Evolutionary conservation across 768 basidiomycete genomes (phyloP).

Genomic region (Pulveroboletus frians): DNA sequence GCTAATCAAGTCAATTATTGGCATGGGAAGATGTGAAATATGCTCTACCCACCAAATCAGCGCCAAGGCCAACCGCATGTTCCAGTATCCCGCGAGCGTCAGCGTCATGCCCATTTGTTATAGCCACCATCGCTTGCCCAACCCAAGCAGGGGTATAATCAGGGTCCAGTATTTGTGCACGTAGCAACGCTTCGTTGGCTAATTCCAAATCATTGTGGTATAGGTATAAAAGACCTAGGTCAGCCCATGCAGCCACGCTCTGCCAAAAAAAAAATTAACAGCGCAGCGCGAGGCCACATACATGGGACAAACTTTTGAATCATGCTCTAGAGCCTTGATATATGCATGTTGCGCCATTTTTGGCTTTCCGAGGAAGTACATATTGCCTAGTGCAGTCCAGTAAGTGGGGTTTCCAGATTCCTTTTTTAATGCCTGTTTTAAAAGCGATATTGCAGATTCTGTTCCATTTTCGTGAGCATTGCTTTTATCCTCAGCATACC

Average conservation of each 20-base stretch:
- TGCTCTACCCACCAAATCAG: slow-evolving; percentile 46
- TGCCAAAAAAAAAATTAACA: slow-evolving; percentile 25
- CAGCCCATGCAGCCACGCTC: slow-evolving; percentile 79
- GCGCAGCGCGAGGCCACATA: not conserved
- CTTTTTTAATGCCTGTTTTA: slow-evolving; percentile 68
- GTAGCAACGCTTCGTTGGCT: slow-evolving; percentile 79
- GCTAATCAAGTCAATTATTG: slow-evolving; percentile 39
- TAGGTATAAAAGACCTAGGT: slow-evolving; percentile 83
- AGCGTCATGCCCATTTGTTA: slow-evolving; percentile 46
- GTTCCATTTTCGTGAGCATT: slow-evolving; percentile 24
- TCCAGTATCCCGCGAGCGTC: slow-evolving; percentile 69
- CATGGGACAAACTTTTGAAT: slow-evolving; percentile 61
- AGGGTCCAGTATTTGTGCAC: slow-evolving; percentile 88
- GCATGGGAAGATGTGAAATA: not conserved
- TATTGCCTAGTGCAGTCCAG: slow-evolving; percentile 81
- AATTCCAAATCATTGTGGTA: slow-evolving; percentile 73
- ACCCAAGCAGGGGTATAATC: slow-evolving; percentile 88
- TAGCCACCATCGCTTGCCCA: slow-evolving; percentile 76
- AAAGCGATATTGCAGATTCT: slow-evolving; percentile 43
- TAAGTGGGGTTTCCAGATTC: slow-evolving; percentile 67
- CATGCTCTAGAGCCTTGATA: slow-evolving; percentile 80
- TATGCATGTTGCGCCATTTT: slow-evolving; percentile 88
- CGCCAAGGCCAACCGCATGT: slow-evolving; percentile 61
- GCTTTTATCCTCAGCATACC: slow-evolving; percentile 33
- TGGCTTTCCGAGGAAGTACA: slow-evolving; percentile 60